Evolutionary conservation across 345 rosid genomes (phyloP), one percentile per base, ranked within the genome.

Genomic region (Carallia pectinifolia): DNA sequence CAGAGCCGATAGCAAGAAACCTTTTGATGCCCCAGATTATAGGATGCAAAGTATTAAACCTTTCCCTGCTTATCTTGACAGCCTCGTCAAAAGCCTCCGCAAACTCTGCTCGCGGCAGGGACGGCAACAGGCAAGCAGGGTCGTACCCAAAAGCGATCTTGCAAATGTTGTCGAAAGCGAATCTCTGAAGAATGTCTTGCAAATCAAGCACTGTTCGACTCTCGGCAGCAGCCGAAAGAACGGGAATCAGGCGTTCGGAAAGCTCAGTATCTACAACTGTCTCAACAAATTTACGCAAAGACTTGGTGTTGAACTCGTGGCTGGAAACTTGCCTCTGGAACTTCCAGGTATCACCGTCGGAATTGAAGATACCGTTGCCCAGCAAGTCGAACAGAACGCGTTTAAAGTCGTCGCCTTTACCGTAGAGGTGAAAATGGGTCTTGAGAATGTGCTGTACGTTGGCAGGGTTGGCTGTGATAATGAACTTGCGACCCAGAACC

Each of bases 241-340:
- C 58, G 0, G 91, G 96, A 70, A 90, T 62, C 52, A 90, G 69
- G 68, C 93, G 88, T 8, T 80, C 76, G 1, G 76, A 71, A 66
- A 87, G 71, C 72, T 92, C 93, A 2, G 83, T 64, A 60, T 83
- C 82, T 15, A 87, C 97, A 10, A 75, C 90, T 10, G 68, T 84
- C 74, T 81, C 81, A 0, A 90, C 73, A 38, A 90, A 90, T 64
- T 85, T 87, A 18, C 89, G 81, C 29, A 93, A 83, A 3, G 95
- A 90, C 10, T 80, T 86, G 23, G 90, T 85, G 76, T 86, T 87
- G 78, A 93, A 89, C 69, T 93, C 95, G 29, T 84, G 86, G 71
- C 97, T 93, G 0, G 92, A 80, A 70, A 87, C 83, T 69, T 86
- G 88, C 61, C 97, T 84, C 71, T 92, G 95, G 65, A 85, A 77